These are phyloP conservation scores for Pterocarpus macrocarpus DNA, from an alignment of 306 rosid species.

Conservation along the genomic window DNA sequence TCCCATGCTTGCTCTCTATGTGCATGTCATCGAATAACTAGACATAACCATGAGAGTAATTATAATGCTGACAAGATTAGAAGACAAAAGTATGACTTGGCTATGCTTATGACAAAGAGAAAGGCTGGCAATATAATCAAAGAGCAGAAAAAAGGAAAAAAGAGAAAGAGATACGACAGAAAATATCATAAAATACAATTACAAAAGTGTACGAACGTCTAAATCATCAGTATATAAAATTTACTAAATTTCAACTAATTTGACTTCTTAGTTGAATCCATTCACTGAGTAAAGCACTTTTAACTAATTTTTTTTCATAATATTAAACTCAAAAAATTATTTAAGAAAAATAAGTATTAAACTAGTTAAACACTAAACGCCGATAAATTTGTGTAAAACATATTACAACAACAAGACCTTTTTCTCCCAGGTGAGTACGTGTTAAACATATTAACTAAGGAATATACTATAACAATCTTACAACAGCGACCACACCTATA, in stretches of 20 bases:
- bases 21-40: neutral
- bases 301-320: neutral
- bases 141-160: too few species aligned
- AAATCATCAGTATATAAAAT: too few species aligned
- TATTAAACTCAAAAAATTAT: too few species aligned
- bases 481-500: neutral
- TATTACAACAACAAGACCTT: neutral
- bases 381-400: neutral
- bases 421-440: too few species aligned
- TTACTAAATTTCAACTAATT: too few species aligned
- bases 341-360: too few species aligned
- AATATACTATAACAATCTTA: neutral
- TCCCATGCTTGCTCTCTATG: constrained; percentile 50
- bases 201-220: too few species aligned
- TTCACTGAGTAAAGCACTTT: too few species aligned
- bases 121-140: neutral
- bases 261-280: too few species aligned
- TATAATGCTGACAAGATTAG: constrained; percentile 12
- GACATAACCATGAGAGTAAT: constrained; percentile 16
- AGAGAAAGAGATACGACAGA: neutral
- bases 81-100: neutral
- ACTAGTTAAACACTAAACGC: too few species aligned
- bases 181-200: neutral
- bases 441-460: neutral
- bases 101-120: neutral